A percentile compares a stretch with the other conserved stretches of the same genome.
phyloP scores from a whole-genome alignment of 495 filamentous ascomycete genomes.

The Trichocladium antarcticum region DNA sequence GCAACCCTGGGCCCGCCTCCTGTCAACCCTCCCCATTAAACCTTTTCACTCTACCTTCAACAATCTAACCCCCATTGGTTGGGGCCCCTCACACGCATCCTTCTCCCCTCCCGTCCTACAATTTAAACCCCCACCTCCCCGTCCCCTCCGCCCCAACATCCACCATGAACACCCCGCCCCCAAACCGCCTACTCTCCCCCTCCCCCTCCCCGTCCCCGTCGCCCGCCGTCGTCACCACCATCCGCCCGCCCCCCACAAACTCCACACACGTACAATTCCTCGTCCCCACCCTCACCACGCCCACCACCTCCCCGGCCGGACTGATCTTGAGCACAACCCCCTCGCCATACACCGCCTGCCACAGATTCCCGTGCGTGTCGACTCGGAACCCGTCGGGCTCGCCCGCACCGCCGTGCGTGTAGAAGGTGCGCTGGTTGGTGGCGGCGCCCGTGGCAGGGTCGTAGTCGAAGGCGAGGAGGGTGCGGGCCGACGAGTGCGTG shows the following conservation, averaged over 20 bases:
- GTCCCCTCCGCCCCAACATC: slow-evolving; percentile 55
- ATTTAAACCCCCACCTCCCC: slow-evolving; percentile 46
- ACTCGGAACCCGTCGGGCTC: slow-evolving; percentile 68
- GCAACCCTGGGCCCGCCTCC: too few relatives aligned
- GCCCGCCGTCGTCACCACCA: slow-evolving; percentile 65
- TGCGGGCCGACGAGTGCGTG: slow-evolving; percentile 62
- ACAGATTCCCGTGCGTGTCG: slow-evolving; percentile 61
- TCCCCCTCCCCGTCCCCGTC: slow-evolving; percentile 46
- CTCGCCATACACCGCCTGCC: slow-evolving; percentile 69
- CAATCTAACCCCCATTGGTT: too few relatives aligned
- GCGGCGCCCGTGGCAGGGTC: slow-evolving; percentile 49
- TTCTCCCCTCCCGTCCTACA: slow-evolving; percentile 13
- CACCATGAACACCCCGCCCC: slow-evolving; percentile 56
- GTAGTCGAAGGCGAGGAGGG: slow-evolving; percentile 68
- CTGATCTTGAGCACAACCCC: slow-evolving; percentile 56
- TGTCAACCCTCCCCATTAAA: too few relatives aligned
- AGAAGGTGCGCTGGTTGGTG: slow-evolving; percentile 58
- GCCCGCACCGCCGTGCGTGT: slow-evolving; percentile 46
- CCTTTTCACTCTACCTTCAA: too few relatives aligned
- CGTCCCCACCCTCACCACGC: slow-evolving; percentile 56
- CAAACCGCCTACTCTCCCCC: slow-evolving; percentile 48
- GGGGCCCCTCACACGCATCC: too few relatives aligned
- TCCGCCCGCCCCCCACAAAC: slow-evolving; percentile 61
- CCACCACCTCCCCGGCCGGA: slow-evolving; percentile 51
- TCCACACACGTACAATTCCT: slow-evolving; percentile 58